Conservation (phyloP, 192 early-diverging fungal species). For the Backusella sp. region DNA sequence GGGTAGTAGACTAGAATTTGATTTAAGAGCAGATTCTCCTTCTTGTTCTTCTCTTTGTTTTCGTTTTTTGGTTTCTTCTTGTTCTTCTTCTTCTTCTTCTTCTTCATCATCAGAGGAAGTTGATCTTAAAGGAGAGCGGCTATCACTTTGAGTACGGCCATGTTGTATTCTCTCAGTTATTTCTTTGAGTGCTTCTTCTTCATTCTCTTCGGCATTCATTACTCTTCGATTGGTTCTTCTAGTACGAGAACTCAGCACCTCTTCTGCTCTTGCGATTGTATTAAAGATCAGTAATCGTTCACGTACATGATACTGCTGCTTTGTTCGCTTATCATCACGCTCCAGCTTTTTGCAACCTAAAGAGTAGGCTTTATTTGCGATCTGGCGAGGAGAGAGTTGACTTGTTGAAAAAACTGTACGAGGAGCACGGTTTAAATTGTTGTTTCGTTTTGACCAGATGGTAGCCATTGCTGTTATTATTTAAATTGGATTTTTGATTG, state of each 20-base stretch:
- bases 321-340: constrained; percentile 24
- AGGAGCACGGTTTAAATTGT: constrained; percentile 11
- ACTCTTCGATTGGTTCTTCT: constrained; percentile 28
- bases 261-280: constrained; percentile 26
- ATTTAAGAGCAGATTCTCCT: neutral
- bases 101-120: neutral
- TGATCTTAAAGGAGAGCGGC: constrained; percentile 9
- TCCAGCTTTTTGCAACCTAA: constrained; percentile 29
- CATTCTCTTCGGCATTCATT: constrained; percentile 30
- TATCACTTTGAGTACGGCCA: neutral
- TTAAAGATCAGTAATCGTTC: constrained; percentile 22
- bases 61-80: neutral
- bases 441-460: constrained; percentile 15
- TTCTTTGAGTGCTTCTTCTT: neutral
- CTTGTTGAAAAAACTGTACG: constrained; percentile 7
- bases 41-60: neutral
- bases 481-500: neutral
- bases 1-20: neutral
- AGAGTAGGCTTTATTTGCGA: constrained; percentile 23
- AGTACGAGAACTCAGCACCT: constrained; percentile 21
- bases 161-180: neutral
- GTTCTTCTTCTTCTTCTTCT: neutral
- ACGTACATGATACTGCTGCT: constrained; percentile 18
- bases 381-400: constrained; percentile 22
- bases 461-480: constrained; percentile 9